Percentiles rank a stretch among this genome's conserved stretches.
Conservation (phyloP, 2,329 filamentous ascomycete species). For the Claviceps capensis region DNA sequence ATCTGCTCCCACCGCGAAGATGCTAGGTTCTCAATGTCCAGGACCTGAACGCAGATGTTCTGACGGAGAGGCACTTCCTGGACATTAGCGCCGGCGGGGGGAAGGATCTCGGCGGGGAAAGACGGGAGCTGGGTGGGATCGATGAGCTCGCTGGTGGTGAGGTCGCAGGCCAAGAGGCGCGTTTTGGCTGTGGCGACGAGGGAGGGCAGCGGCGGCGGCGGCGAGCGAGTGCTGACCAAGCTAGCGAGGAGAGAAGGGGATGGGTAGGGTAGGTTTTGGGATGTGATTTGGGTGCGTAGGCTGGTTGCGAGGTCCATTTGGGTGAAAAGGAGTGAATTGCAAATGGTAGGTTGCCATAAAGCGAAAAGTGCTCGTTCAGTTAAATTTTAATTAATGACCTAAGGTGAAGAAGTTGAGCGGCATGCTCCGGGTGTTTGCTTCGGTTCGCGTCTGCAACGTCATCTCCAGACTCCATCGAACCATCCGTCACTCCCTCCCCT, state of each 20-base stretch:
- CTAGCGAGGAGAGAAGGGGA: constrained; percentile 46
- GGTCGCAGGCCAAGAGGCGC: constrained; percentile 65
- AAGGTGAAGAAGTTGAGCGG: too few relatives aligned
- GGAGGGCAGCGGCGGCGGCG: constrained; percentile 50
- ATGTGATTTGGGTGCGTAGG: constrained; percentile 30
- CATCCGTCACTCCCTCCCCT: neutral
- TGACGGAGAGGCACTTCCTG: constrained; percentile 42
- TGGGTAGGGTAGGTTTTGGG: constrained; percentile 39
- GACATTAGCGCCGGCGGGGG: constrained; percentile 30
- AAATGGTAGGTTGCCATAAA: too few relatives aligned
- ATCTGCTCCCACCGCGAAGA: constrained; percentile 76
- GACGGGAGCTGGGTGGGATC: constrained; percentile 23
- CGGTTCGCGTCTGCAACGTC: neutral
- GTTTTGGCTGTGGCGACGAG: constrained; percentile 69
- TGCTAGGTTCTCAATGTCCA: constrained; percentile 75
- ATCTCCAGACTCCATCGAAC: neutral
- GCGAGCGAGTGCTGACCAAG: constrained; percentile 43
- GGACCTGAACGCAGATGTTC: constrained; percentile 63
- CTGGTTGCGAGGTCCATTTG: constrained; percentile 12
- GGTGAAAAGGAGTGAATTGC: too few relatives aligned
- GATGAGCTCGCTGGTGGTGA: constrained; percentile 41
- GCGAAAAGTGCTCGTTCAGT: too few relatives aligned
- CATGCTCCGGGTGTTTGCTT: neutral
- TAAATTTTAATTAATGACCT: too few relatives aligned
- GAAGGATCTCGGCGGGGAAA: constrained; percentile 40